Evolutionary conservation across 2,329 filamentous ascomycete genomes (phyloP), one percentile per base, ranked within the genome.

Genomic region (Penicillium freii): DNA sequence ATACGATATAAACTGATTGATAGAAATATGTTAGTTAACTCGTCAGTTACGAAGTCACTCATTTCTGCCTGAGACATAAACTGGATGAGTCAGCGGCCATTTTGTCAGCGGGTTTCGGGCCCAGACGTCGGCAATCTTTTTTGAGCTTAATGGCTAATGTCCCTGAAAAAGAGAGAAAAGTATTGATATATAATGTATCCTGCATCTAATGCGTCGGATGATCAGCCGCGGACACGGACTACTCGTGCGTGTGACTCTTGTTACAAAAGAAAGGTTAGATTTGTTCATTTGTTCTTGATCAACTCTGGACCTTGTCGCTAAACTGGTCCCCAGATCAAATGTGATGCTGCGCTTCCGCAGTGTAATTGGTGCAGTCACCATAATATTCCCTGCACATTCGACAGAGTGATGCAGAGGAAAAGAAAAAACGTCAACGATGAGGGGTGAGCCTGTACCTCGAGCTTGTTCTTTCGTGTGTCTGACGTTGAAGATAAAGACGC

Each of bases 361-460:
- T 82, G 80, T 68, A 78, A 82, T 65, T 82, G 80, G 79, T 82
- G 80, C 63, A 73, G 71, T 49, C 78, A 81, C 65, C 80, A 81
- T 60, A 68, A 73, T 53, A 71, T 79, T 21, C 65, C 73, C 19
- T 83, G 81, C 66, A 81, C 78, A 8, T 82, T 81, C 63, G 72
- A 70, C 29, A 60, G 74, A 56, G 63, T 64, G 10, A 59, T 69
- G 29, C 65, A 61, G 27, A 64, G 69, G 33, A 69, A 66, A 52
- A 63, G 70, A n/a, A 74, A 70, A 58, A 62, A 61, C 9, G 62
- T 56, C 33, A 56, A 54, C 27, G 60, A 67, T 54, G 62, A 59
- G 25, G 51, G 56, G 70, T 71, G 66, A 61, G 62, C 45, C 19
- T 34, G 8, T 38, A 33, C 1, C 10, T n/a, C 8, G 23, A 10